Evolutionary conservation across 306 rosid species (phyloP), one percentile per base, ranked within the genome.

Genomic region (Medicago lupulina): DNA sequence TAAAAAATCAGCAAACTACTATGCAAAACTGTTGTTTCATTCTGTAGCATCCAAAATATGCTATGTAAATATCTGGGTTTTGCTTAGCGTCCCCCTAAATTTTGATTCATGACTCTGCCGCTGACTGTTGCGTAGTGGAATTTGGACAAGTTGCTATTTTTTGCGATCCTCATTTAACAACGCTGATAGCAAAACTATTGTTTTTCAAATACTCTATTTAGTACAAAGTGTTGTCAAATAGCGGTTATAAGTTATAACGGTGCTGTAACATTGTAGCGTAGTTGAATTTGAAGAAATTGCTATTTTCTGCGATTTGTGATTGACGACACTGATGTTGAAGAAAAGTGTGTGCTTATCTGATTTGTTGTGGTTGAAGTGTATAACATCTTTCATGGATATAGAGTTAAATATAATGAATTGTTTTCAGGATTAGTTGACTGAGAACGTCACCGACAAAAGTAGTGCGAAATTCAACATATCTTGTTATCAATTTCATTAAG

Each of bases 401-500:
- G 23, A 5, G 55, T 62, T 44, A 63, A 55, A 4, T 53, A 41
- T 25, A 54, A 67, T 80, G 59, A 67, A 43, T 41, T 68, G 47
- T 44, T 73, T 61, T 62, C 17, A 40, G 49, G 50, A 46, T 1
- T 44, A 51, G 75, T 59, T 62, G 57, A 23, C 57, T 69, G 39
- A 44, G 2, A 76, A 68, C 31, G 9, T 73, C 25, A 57, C 82
- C 36, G 41, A 51, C 67, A 25, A 23, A 78, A 57, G 76, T 58
- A 59, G 70, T 36, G 19, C 13, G 40, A 19, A 39, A 40, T 69
- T 57, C 44, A 25, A 25, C 53, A 6, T 38, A 39, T 68, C 73
- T 11, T 83, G 75, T 70, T 39, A 34, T 58, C 43, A 64, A 46
- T 73, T 55, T 68, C 46, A 70, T 46, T 36, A 57, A 61, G 54